Conservation (phyloP, 331 rosid genomes). For the Malus hybrid region DNA sequence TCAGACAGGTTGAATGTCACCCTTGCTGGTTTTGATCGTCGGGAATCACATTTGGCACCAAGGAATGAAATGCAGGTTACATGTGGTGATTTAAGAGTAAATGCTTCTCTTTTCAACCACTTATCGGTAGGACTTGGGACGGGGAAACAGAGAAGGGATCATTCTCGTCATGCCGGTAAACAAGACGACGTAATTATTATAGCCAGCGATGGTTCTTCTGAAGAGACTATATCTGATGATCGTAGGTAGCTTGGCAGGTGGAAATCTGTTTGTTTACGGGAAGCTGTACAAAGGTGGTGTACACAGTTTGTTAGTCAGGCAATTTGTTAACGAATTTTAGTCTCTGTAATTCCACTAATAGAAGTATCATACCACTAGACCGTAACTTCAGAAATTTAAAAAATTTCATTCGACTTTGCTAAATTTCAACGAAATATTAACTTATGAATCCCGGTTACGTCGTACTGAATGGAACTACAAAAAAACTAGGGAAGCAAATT, state of each 20-base stretch:
- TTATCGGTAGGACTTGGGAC: slow-evolving; percentile 20
- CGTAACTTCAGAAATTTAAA: too few species aligned
- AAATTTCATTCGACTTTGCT: too few species aligned
- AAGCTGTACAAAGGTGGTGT: neutral
- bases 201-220: slow-evolving; percentile 49
- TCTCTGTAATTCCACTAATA: too few species aligned
- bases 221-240: slow-evolving; percentile 56
- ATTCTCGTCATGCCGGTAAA: slow-evolving; percentile 7
- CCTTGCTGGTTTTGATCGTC: slow-evolving; percentile 12
- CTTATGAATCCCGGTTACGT: too few species aligned
- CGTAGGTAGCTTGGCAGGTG: slow-evolving; percentile 12
- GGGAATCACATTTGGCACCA: slow-evolving; percentile 17
- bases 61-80: slow-evolving; percentile 16
- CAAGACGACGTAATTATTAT: slow-evolving; percentile 36
- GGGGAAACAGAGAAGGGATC: slow-evolving; percentile 27
- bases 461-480: neutral
- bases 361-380: too few species aligned
- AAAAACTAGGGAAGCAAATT: neutral
- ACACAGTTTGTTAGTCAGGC: neutral
- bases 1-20: slow-evolving; percentile 17
- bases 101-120: slow-evolving; percentile 24
- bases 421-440: too few species aligned
- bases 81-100: too few species aligned
- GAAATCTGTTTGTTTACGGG: neutral
- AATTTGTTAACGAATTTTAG: neutral